phyloP scores from a whole-genome alignment of 2,329 filamentous ascomycete species.

The Leptographium lundbergii region DNA sequence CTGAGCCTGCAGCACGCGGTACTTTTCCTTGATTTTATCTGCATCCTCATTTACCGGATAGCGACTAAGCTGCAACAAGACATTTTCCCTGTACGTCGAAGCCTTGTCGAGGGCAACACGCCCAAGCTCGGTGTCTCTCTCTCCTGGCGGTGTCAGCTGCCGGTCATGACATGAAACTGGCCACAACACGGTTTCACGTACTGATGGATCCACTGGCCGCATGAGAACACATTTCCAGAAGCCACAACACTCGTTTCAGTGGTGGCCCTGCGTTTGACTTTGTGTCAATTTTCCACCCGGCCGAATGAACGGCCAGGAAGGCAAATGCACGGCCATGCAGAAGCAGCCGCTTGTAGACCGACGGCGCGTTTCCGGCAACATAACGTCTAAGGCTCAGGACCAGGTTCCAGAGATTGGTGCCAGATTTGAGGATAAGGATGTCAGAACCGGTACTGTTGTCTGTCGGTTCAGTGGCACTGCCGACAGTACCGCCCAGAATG shows the following conservation, averaged over 20 bases:
- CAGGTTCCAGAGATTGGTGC: constrained; percentile 9
- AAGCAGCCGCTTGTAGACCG: constrained; percentile 19
- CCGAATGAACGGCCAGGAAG: constrained; percentile 51
- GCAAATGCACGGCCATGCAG: constrained; percentile 39
- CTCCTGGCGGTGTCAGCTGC: constrained; percentile 23
- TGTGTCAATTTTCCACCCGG: not conserved
- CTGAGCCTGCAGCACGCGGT: constrained; percentile 36
- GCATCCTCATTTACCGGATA: constrained; percentile 18
- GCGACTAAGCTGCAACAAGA: constrained; percentile 20
- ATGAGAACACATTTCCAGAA: constrained; percentile 1
- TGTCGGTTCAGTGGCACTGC: not conserved
- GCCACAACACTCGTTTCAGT: not conserved
- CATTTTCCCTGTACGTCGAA: constrained; percentile 31
- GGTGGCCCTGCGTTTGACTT: not conserved
- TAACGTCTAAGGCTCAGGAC: constrained; percentile 4
- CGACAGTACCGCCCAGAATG: not conserved
- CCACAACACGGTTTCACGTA: constrained; percentile 16
- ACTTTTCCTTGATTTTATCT: constrained; percentile 2
- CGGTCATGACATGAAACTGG: not conserved
- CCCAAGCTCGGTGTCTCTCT: constrained; percentile 42
- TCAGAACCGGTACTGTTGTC: not conserved
- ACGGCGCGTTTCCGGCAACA: constrained; percentile 6
- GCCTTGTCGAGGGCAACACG: constrained; percentile 50
- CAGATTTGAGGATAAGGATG: not conserved
- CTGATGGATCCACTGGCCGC: constrained; percentile 43